Conservation (phyloP, 441 rosid genomes). For the Croton laevigatus region DNA sequence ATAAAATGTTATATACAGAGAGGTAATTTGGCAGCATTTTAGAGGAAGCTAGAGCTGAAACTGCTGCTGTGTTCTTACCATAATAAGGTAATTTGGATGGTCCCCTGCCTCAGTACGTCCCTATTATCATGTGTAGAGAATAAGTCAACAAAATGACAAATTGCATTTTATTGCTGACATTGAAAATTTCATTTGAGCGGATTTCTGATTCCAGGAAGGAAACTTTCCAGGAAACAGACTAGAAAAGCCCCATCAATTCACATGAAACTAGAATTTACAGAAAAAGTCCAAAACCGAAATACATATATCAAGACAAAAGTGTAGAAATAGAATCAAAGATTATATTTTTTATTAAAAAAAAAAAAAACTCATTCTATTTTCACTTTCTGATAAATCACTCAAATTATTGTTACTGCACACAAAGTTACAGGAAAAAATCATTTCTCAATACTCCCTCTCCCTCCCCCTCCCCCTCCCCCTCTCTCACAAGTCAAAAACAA, state of each 20-base stretch:
- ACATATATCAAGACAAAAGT: background rate
- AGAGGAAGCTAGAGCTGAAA: slow-evolving; percentile 1
- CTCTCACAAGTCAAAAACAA: slow-evolving; percentile 25
- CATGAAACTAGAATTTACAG: background rate
- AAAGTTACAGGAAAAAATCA: slow-evolving; percentile 54
- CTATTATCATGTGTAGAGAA: background rate
- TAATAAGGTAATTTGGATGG: slow-evolving; percentile 3
- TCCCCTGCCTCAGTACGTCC: background rate
- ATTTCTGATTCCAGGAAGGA: background rate
- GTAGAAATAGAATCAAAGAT: background rate
- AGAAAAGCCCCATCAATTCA: background rate
- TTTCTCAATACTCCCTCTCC: slow-evolving; percentile 39
- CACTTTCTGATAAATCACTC: slow-evolving; percentile 43
- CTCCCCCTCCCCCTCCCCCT: background rate
- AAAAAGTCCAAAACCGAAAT: background rate
- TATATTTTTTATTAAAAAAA: background rate
- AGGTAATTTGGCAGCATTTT: slow-evolving; percentile 1
- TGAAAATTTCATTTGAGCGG: background rate
- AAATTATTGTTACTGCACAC: slow-evolving; percentile 77
- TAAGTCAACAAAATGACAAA: slow-evolving; percentile 2
- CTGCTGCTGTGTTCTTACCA: background rate
- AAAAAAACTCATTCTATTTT: slow-evolving; percentile 39
- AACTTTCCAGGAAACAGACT: slow-evolving; percentile 11
- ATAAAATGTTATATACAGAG: background rate
- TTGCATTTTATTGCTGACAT: background rate